phyloP scores from a whole-genome alignment of 768 basidiomycete genomes.

The Suillus subluteus region DNA sequence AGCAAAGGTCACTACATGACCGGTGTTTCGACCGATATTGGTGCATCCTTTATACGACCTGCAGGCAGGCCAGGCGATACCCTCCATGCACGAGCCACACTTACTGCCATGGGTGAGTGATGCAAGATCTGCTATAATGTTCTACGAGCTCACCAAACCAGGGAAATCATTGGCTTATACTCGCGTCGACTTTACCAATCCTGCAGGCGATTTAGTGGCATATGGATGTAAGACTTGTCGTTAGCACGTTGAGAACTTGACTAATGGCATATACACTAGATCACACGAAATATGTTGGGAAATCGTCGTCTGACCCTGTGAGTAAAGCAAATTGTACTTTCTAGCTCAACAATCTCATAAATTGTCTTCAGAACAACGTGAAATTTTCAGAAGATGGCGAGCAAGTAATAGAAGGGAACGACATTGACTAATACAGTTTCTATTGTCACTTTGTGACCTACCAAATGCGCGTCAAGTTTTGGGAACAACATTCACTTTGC shows the following conservation, averaged over 20 bases:
- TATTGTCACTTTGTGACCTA: background rate
- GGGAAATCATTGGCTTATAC: constrained; percentile 84
- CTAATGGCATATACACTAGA: constrained; percentile 44
- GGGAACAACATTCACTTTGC: background rate
- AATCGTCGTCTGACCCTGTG: constrained; percentile 53
- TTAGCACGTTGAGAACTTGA: background rate
- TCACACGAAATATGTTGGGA: constrained; percentile 86
- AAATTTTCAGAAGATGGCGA: constrained; percentile 83
- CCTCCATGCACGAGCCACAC: constrained; percentile 61
- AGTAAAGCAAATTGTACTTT: constrained; percentile 11
- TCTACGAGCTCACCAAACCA: constrained; percentile 30
- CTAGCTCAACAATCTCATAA: background rate
- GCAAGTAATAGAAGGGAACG: constrained; percentile 64
- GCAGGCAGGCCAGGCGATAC: constrained; percentile 73
- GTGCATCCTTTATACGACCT: constrained; percentile 76
- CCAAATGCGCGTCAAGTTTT: background rate
- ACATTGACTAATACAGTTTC: constrained; percentile 37
- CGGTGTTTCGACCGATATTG: constrained; percentile 84
- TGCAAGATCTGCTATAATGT: background rate
- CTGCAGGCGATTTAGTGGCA: constrained; percentile 70
- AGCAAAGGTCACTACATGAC: constrained; percentile 86
- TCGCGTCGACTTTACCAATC: constrained; percentile 71
- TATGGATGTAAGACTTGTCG: constrained; percentile 67
- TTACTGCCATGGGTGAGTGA: constrained; percentile 69
- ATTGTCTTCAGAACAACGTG: constrained; percentile 60